Evolutionary conservation across 345 rosid genomes (phyloP).

Genomic region (Bruguiera parviflora): DNA sequence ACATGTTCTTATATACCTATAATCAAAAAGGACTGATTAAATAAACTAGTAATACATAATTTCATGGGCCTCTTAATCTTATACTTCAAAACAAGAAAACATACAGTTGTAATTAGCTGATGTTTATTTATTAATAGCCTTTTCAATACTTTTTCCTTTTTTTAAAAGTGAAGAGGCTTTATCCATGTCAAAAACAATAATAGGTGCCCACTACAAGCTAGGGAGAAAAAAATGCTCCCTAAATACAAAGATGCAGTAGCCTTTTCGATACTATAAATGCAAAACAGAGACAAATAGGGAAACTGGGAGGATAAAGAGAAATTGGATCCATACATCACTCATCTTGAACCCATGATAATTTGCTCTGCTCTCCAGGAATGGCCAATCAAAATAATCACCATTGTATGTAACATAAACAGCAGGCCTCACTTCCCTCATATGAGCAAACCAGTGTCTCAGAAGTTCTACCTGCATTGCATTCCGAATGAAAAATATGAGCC

Average conservation of each 20-base stretch:
- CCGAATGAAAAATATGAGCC: slow-evolving; percentile 12
- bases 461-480: slow-evolving; percentile 68
- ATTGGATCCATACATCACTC: slow-evolving; percentile 59
- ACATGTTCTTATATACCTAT: too few relatives aligned
- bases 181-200: too few relatives aligned
- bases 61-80: too few relatives aligned
- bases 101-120: not conserved
- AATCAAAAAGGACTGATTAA: too few relatives aligned
- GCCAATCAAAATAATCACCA: slow-evolving; percentile 98
- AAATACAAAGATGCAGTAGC: not conserved
- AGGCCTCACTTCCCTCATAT: slow-evolving; percentile 93
- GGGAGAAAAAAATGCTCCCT: too few relatives aligned
- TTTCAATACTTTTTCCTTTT: not conserved
- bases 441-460: slow-evolving; percentile 76
- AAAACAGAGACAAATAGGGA: not conserved
- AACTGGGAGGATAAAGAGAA: slow-evolving; percentile 6
- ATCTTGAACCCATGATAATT: slow-evolving; percentile 78
- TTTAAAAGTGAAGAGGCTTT: too few relatives aligned
- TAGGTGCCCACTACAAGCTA: too few relatives aligned
- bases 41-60: too few relatives aligned
- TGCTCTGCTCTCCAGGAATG: slow-evolving; percentile 91
- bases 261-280: not conserved
- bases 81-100: not conserved
- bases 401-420: slow-evolving; percentile 94
- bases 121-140: not conserved